Percentiles rank a stretch among this genome's conserved stretches.
Evolutionary conservation across 352 stramenopile genomes (phyloP).

Genomic region (Phytophthora brassicae): DNA sequence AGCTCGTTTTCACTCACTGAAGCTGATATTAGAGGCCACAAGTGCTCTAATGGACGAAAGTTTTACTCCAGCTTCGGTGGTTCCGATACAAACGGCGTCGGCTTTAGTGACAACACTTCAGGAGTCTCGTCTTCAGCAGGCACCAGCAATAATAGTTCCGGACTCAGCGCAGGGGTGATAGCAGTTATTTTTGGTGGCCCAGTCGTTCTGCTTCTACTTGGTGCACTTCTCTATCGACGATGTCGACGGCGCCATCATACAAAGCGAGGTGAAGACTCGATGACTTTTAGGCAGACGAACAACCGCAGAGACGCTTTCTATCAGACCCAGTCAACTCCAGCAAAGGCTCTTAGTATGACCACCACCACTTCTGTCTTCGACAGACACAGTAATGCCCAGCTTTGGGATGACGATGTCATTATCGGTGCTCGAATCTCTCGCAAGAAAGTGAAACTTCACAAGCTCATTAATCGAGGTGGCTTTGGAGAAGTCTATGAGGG

Average conservation of each 20-base stretch:
- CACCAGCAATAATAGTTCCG: conserved; percentile 14
- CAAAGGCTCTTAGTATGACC: conserved; percentile 15
- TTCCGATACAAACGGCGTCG: conserved; percentile 8
- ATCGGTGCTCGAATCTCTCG: conserved; percentile 20
- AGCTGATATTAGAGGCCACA: conserved; percentile 18
- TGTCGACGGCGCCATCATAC: not conserved
- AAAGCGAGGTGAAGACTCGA: not conserved
- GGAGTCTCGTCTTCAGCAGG: conserved; percentile 9
- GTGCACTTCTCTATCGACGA: conserved; percentile 13
- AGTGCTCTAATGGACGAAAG: conserved; percentile 11
- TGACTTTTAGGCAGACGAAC: conserved; percentile 1
- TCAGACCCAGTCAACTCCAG: conserved; percentile 18
- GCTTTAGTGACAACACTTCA: conserved; percentile 2
- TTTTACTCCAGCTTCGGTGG: conserved; percentile 30
- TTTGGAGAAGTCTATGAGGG: conserved; percentile 36
- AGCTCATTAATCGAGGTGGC: conserved; percentile 34
- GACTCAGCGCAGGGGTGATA: conserved; percentile 14
- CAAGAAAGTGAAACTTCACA: conserved; percentile 26
- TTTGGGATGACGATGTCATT: conserved; percentile 46
- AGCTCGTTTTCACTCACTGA: conserved; percentile 7
- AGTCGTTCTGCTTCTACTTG: conserved; percentile 19
- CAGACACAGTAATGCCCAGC: conserved; percentile 6
- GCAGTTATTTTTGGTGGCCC: conserved; percentile 25
- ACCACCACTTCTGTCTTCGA: conserved; percentile 14
- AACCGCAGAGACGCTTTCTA: conserved; percentile 21